phyloP scores from a whole-genome alignment of 345 rosid genomes.

The Rhodomyrtus tomentosa region DNA sequence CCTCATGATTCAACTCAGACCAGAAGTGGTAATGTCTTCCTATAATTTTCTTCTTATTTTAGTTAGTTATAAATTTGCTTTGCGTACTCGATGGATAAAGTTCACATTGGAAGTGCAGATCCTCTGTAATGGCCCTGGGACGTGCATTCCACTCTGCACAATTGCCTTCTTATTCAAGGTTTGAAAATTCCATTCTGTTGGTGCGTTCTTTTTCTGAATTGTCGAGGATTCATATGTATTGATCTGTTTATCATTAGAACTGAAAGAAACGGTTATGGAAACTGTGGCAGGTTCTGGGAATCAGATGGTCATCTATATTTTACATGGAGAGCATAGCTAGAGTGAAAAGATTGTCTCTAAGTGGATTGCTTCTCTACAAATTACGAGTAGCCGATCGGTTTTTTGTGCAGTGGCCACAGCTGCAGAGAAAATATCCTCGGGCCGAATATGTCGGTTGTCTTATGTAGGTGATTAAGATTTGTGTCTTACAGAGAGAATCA shows the following conservation, averaged over 20 bases:
- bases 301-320: constrained; percentile 75
- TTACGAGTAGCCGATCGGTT: constrained; percentile 70
- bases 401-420: constrained; percentile 89
- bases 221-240: not conserved
- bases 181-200: not conserved
- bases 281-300: constrained; percentile 45
- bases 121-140: constrained; percentile 86
- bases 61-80: not conserved
- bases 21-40: constrained; percentile 56
- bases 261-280: not conserved
- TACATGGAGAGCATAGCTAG: constrained; percentile 95
- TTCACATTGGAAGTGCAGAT: constrained; percentile 21
- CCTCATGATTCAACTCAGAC: constrained; percentile 74
- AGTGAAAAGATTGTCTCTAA: constrained; percentile 74
- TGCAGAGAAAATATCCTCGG: constrained; percentile 53
- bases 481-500: not conserved
- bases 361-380: constrained; percentile 81
- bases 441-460: constrained; percentile 77
- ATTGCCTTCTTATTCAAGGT: constrained; percentile 87
- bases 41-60: not conserved
- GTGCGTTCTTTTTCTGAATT: not conserved
- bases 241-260: not conserved
- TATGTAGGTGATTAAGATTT: constrained; percentile 36
- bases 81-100: not conserved
- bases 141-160: constrained; percentile 75